Base-by-base conservation (phyloP, 768 basidiomycete species). In the Russula vinacea region DNA sequence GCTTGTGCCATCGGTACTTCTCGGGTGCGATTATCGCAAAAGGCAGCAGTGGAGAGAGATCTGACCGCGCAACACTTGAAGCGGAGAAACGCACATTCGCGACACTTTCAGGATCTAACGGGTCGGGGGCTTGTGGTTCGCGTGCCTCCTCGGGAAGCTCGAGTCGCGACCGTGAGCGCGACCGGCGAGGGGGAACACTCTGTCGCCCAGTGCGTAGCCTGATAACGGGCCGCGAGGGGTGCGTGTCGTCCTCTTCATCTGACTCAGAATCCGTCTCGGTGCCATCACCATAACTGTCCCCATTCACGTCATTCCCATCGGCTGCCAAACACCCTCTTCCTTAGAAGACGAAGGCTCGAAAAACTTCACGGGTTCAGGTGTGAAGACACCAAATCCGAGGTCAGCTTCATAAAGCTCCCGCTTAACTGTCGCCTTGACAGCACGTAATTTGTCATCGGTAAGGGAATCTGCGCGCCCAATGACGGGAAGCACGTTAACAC, bases 11-110 rank as follows among this genome's bases (percentile, higher is more conserved):
- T 59, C 77, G 76, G 52, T 74, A 77, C 40, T 77, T 72, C 75
- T 93, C 88, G 2, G 91, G 92, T 24, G 87, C 80, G 71, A 93
- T 88, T 53, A 94, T 75, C 9, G 90, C 90, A 71, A 93, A 93
- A 6, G 91, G 91, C 67, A 93, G 79, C 24, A 87, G 74, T 14
- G 77, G 74, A 32, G 74, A 77, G 55, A 92, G 76, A 70, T 86
- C 83, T 11, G 77, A 77, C 71, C 84, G 86, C 17, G 87, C 80
- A 26, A 92, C 79, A 56, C 82, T 77, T 60, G 83, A 80, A 9
- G 89, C 90, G 11, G 88, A 90, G 76, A 91, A 90, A 44, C 89
- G 85, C 57, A 89, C 80, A 69, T 86, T 88, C 22, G 90, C 88
- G 26, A 92, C 76, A 67, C 86, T 90, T 37, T 89, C 88, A 60